phyloP scores from a whole-genome alignment of 768 basidiomycete genomes.

The Lentinula lateritia region DNA sequence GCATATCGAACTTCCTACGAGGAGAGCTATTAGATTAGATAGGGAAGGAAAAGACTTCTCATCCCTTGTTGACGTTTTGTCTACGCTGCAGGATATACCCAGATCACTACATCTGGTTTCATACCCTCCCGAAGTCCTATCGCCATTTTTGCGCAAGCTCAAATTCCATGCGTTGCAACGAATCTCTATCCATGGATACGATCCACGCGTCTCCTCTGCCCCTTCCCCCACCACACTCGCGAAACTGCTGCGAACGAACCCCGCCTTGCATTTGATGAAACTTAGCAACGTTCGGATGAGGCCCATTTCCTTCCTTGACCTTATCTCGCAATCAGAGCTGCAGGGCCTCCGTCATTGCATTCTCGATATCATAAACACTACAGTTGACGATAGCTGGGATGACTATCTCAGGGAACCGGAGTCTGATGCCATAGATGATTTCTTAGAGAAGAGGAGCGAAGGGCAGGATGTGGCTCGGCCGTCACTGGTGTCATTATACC shows the following conservation, averaged over 20 bases:
- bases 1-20: neutral
- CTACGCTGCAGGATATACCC: neutral
- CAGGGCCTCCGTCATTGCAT: neutral
- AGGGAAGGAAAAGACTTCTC: neutral
- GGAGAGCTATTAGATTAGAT: neutral
- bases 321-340: neutral
- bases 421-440: neutral
- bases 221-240: neutral
- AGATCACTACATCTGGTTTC: neutral
- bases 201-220: neutral
- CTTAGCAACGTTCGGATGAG: neutral
- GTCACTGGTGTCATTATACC: neutral
- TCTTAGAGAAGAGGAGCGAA: neutral
- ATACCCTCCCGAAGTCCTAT: neutral
- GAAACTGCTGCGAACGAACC: neutral
- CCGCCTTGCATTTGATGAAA: neutral
- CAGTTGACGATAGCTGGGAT: neutral
- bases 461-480: neutral
- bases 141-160: neutral
- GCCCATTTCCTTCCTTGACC: neutral
- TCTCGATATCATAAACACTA: neutral
- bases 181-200: neutral
- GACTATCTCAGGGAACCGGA: neutral
- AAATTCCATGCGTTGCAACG: neutral
- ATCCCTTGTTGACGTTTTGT: neutral